Conservation (phyloP, 164 flowering plant genomes). For the Liquidambar formosana region DNA sequence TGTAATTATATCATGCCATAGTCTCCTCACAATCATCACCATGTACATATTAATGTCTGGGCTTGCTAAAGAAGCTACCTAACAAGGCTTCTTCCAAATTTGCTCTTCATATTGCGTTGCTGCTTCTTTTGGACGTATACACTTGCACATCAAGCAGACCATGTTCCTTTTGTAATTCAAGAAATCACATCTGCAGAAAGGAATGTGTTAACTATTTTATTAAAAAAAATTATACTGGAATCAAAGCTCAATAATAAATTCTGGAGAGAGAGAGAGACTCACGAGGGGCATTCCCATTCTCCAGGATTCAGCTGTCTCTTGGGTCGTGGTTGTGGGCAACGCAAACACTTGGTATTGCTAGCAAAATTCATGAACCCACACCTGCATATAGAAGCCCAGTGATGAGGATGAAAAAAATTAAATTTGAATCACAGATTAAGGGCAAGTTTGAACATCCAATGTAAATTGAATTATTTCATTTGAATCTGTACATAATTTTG, state of each 20-base stretch:
- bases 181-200: constrained; percentile 69
- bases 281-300: constrained; percentile 94
- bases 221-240: neutral
- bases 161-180: constrained; percentile 62
- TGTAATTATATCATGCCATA: too few relatives aligned
- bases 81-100: constrained; percentile 29
- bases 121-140: constrained; percentile 45
- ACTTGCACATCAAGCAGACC: constrained; percentile 62
- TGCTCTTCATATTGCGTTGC: constrained; percentile 40
- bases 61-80: too few relatives aligned
- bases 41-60: too few relatives aligned
- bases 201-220: neutral
- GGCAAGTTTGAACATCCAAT: too few relatives aligned
- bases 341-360: constrained; percentile 64
- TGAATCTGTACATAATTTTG: too few relatives aligned
- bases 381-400: constrained; percentile 35
- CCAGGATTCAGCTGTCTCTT: constrained; percentile 63
- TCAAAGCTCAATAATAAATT: neutral
- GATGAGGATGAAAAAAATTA: neutral
- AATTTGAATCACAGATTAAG: too few relatives aligned
- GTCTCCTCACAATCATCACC: too few relatives aligned
- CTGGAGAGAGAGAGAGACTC: constrained; percentile 35
- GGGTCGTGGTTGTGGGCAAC: constrained; percentile 66
- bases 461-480: too few relatives aligned
- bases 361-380: constrained; percentile 85